Conservation (phyloP, 176 grass and related monocot genomes). For the Chrysopogon serrulatus region DNA sequence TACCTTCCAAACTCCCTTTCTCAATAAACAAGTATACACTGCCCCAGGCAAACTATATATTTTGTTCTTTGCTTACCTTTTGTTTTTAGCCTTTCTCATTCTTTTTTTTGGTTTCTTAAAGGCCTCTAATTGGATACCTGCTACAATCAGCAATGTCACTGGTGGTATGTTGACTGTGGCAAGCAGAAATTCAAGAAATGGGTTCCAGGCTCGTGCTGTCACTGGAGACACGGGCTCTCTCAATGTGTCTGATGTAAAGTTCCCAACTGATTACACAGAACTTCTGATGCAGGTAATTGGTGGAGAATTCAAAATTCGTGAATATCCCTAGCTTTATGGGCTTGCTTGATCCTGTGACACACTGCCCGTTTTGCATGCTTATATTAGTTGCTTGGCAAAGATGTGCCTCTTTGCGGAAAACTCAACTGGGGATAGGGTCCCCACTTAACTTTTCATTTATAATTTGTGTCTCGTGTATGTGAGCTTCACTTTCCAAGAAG, state of each 20-base stretch:
- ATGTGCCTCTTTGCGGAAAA: neutral
- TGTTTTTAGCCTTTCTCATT: neutral
- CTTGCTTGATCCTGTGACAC: neutral
- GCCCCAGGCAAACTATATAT: neutral
- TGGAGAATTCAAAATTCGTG: neutral
- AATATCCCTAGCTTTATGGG: neutral
- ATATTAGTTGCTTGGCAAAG: neutral
- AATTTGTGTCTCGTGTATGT: neutral
- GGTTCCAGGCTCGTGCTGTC: constrained; percentile 35
- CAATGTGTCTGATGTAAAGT: constrained; percentile 45
- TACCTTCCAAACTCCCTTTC: constrained; percentile 3
- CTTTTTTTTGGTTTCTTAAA: constrained; percentile 1
- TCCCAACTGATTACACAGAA: constrained; percentile 71
- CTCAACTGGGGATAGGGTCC: neutral
- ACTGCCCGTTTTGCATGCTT: neutral
- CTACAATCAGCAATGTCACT: constrained; percentile 5
- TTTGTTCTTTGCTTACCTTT: neutral
- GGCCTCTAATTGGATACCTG: constrained; percentile 12
- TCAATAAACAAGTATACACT: constrained; percentile 33
- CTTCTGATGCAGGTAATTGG: constrained; percentile 63
- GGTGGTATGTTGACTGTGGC: neutral
- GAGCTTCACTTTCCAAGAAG: neutral
- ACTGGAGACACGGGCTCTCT: constrained; percentile 36
- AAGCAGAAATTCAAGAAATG: constrained; percentile 17
- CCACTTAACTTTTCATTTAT: neutral